Percentiles rank a stretch among this genome's conserved stretches.
These are phyloP conservation scores for Trichoderma sp. DNA, from an alignment of 2,329 filamentous ascomycete species.

Conservation along the genomic window DNA sequence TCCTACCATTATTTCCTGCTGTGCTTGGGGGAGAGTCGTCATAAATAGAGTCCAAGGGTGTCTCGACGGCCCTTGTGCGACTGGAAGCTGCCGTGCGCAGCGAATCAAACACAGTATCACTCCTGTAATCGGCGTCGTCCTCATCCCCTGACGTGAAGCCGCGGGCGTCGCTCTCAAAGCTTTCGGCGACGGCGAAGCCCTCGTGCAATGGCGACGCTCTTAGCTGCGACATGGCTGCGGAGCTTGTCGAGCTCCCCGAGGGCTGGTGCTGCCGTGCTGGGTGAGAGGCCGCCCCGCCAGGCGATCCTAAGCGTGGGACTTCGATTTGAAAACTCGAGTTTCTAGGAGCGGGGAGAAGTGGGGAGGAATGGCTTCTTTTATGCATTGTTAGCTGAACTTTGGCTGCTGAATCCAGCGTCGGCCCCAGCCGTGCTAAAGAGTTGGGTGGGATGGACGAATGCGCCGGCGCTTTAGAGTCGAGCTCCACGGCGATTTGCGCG, in stretches of 20 bases:
- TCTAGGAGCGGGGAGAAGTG: slow-evolving; percentile 53
- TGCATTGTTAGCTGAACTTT: slow-evolving; percentile 17
- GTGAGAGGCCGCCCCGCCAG: slow-evolving; percentile 38
- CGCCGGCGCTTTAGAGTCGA: slow-evolving; percentile 23
- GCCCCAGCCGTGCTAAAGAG: slow-evolving; percentile 21
- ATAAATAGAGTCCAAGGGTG: slow-evolving; percentile 75
- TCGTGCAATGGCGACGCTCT: slow-evolving; percentile 32
- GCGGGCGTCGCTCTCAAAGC: slow-evolving; percentile 66
- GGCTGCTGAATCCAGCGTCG: slow-evolving; percentile 22
- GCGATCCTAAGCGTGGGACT: slow-evolving; percentile 46
- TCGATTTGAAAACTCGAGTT: slow-evolving; percentile 57
- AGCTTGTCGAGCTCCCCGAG: slow-evolving; percentile 44
- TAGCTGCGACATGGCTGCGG: slow-evolving; percentile 40
- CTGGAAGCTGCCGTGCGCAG: slow-evolving; percentile 68
- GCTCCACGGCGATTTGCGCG: slow-evolving; percentile 31
- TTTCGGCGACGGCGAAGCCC: slow-evolving; percentile 59
- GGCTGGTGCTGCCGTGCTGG: slow-evolving; percentile 42
- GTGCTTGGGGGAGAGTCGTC: slow-evolving; percentile 70
- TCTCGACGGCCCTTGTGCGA: slow-evolving; percentile 64
- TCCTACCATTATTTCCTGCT: slow-evolving; percentile 51
- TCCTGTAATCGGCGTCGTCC: slow-evolving; percentile 75
- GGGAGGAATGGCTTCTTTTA: slow-evolving; percentile 51
- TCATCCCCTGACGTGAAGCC: slow-evolving; percentile 68
- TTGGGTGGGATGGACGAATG: slow-evolving; percentile 26
- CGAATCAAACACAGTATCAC: slow-evolving; percentile 75